phyloP scores from a whole-genome alignment of 345 rosid species.

The Eucalyptus cloeziana region DNA sequence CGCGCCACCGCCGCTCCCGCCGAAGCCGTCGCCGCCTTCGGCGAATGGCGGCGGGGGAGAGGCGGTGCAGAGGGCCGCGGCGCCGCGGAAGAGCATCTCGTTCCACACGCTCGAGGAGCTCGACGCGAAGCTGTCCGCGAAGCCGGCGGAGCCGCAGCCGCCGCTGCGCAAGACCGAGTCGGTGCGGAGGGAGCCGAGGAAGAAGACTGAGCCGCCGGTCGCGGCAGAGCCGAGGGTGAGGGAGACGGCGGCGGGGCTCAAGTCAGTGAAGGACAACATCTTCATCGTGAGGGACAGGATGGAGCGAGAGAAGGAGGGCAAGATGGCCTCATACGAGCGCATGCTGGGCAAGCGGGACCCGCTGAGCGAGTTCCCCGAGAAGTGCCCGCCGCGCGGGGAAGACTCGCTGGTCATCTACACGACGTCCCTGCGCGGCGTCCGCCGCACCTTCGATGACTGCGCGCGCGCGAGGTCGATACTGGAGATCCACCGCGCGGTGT shows the following conservation, averaged over 20 bases:
- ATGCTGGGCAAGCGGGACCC: slow-evolving; percentile 46
- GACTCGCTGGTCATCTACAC: slow-evolving; percentile 66
- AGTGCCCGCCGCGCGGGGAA: slow-evolving; percentile 67
- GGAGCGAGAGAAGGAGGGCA: slow-evolving; percentile 67
- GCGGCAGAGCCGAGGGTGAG: neutral
- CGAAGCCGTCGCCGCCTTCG: neutral
- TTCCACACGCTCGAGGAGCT: slow-evolving; percentile 87
- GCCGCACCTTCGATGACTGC: slow-evolving; percentile 73
- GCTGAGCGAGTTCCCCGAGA: slow-evolving; percentile 58
- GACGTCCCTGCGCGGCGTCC: slow-evolving; percentile 83
- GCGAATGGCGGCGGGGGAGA: neutral
- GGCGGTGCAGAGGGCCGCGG: neutral
- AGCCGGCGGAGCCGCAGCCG: neutral
- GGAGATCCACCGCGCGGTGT: slow-evolving; percentile 54
- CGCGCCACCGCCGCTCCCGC: neutral
- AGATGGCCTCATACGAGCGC: slow-evolving; percentile 19
- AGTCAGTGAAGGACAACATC: slow-evolving; percentile 59
- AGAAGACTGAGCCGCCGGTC: neutral
- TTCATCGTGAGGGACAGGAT: slow-evolving; percentile 47
- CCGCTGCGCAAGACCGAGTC: slow-evolving; percentile 7
- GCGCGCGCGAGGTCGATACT: slow-evolving; percentile 26
- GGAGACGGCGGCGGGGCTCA: slow-evolving; percentile 3
- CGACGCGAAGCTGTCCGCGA: slow-evolving; percentile 32
- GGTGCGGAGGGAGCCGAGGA: slow-evolving; percentile 19
- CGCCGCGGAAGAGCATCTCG: slow-evolving; percentile 37